A percentile compares a stretch with the other conserved stretches of the same genome.
Evolutionary conservation across 371 early-diverging fungal species (phyloP).

Genomic region (Saksenaea vasiformis): DNA sequence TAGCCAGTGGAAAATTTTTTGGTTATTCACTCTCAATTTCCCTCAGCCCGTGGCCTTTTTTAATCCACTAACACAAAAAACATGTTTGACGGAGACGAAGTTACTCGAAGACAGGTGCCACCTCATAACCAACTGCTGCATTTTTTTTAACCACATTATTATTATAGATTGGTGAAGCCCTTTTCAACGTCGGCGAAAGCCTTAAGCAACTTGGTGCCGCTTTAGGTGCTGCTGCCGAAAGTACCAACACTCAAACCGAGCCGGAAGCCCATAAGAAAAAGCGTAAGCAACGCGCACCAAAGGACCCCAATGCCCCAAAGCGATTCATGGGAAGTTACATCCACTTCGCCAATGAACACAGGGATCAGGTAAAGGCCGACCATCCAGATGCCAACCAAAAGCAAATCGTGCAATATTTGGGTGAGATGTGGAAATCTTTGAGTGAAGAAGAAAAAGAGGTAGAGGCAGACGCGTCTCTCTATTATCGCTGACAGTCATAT

Average conservation of each 20-base stretch:
- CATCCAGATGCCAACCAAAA: constrained; percentile 10
- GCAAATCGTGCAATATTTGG: constrained; percentile 7
- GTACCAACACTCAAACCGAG: background rate
- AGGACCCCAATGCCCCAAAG: constrained; percentile 19
- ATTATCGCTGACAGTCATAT: background rate
- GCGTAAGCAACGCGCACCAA: constrained; percentile 2
- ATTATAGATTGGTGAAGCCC: background rate
- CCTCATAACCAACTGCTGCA: background rate
- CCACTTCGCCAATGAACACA: constrained; percentile 12
- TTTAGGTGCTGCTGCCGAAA: background rate
- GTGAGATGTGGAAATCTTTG: constrained; percentile 9
- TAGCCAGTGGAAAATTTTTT: background rate
- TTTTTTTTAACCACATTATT: background rate
- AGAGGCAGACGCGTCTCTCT: background rate
- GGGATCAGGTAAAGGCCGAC: constrained; percentile 5
- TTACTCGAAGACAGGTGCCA: constrained; percentile 1
- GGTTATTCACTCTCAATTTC: background rate
- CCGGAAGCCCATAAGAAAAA: constrained; percentile 8
- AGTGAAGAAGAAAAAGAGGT: constrained; percentile 12
- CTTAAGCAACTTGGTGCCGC: background rate
- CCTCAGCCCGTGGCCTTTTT: background rate
- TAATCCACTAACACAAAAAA: background rate
- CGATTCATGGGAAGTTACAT: constrained; percentile 11
- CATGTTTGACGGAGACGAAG: constrained; percentile 1
- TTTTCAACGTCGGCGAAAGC: background rate